A percentile compares a stretch with the other conserved stretches of the same genome.
These are phyloP conservation scores for Elsinoe ampelina DNA, from an alignment of 2,329 filamentous ascomycete species.

Conservation along the genomic window DNA sequence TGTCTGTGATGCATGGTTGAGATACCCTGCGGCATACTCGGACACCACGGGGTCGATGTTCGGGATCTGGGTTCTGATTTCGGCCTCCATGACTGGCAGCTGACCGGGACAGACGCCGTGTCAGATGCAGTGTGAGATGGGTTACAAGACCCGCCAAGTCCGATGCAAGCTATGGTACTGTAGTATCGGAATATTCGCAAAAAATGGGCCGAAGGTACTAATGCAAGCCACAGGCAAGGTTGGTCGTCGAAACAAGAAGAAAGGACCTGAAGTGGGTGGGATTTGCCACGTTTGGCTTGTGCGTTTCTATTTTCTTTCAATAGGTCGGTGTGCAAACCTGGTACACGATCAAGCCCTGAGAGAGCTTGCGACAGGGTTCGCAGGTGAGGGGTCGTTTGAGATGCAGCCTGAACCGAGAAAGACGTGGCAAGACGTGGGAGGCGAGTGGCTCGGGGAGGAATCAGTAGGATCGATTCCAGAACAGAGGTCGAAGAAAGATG, in stretches of 20 bases:
- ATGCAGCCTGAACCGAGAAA: background rate
- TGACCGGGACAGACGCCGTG: background rate
- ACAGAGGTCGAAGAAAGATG: background rate
- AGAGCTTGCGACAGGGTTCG: slow-evolving; percentile 5
- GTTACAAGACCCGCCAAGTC: slow-evolving; percentile 11
- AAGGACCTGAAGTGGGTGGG: background rate
- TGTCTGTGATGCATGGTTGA: slow-evolving; percentile 82
- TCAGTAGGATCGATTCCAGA: background rate
- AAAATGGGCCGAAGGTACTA: slow-evolving; percentile 7
- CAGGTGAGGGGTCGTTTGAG: slow-evolving; percentile 4
- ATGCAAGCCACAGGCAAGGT: slow-evolving; percentile 12
- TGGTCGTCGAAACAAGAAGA: slow-evolving; percentile 8
- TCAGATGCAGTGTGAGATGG: slow-evolving; percentile 8
- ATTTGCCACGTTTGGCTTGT: slow-evolving; percentile 6
- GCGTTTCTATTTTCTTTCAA: background rate
- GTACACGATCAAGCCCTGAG: background rate
- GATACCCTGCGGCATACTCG: slow-evolving; percentile 60
- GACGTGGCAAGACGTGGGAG: background rate
- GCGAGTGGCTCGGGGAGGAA: background rate
- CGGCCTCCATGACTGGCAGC: slow-evolving; percentile 25
- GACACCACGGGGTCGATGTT: slow-evolving; percentile 31
- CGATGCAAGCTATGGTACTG: background rate
- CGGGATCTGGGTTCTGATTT: slow-evolving; percentile 29
- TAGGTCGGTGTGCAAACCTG: slow-evolving; percentile 1
- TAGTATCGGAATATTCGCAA: background rate